A percentile compares a stretch with the other conserved stretches of the same genome.
These are phyloP conservation scores for Epichloe gansuensis DNA, from an alignment of 2,329 filamentous ascomycete genomes.

Conservation along the genomic window DNA sequence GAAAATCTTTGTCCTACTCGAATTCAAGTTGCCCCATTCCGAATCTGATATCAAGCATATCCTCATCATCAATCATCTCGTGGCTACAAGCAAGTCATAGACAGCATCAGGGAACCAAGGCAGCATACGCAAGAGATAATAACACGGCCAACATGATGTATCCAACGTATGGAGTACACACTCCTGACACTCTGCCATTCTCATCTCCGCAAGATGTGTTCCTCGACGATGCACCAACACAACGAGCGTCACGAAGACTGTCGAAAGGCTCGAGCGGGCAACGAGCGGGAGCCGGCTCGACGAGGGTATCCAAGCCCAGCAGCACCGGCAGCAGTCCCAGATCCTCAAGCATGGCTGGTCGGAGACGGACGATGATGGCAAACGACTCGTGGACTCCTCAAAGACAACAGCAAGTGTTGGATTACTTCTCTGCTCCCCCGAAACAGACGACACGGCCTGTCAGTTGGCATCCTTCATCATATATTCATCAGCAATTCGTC, in stretches of 20 bases:
- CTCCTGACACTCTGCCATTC: conserved; percentile 14
- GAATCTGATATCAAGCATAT: too few species aligned
- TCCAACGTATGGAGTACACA: conserved; percentile 14
- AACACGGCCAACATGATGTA: conserved; percentile 17
- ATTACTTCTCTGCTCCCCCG: conserved; percentile 15
- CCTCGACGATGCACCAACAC: conserved; percentile 38
- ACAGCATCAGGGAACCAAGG: not conserved
- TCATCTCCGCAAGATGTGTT: conserved; percentile 25
- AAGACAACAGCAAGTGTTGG: conserved; percentile 33
- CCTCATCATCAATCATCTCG: too few species aligned
- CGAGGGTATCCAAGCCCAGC: conserved; percentile 51
- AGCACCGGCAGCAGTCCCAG: conserved; percentile 59
- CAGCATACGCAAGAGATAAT: not conserved
- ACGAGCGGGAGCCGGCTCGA: conserved; percentile 33
- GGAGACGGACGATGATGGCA: conserved; percentile 45
- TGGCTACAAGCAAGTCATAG: not conserved
- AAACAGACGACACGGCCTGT: conserved; percentile 20
- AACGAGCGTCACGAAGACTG: conserved; percentile 35
- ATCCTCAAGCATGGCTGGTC: conserved; percentile 31
- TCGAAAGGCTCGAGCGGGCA: conserved; percentile 36
- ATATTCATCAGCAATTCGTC: conserved; percentile 19
- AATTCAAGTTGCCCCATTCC: too few species aligned
- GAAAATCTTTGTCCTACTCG: too few species aligned
- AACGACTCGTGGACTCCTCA: conserved; percentile 29
- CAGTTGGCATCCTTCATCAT: conserved; percentile 63